Percentiles rank a stretch among this genome's conserved stretches.
phyloP scores from a whole-genome alignment of 352 stramenopile species.

The Elongisporangium undulatum region DNA sequence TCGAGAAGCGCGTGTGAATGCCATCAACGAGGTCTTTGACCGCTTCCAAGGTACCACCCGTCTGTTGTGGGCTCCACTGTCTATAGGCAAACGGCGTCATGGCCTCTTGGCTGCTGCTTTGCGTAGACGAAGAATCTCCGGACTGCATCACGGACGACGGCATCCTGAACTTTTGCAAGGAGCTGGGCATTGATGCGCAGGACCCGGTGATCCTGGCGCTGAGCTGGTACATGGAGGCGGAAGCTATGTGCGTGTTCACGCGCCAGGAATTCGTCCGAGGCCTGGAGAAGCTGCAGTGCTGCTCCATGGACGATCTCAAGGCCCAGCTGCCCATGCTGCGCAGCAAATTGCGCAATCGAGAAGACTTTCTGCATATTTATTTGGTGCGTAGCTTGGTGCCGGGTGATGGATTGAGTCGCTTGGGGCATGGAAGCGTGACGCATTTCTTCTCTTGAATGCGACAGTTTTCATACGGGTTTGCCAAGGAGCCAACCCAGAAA shows the following conservation, averaged over 20 bases:
- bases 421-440: neutral
- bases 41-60: slow-evolving; percentile 51
- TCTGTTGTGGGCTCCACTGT: neutral
- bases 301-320: slow-evolving; percentile 49
- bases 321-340: slow-evolving; percentile 46
- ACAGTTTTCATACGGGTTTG: slow-evolving; percentile 80
- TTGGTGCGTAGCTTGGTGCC: slow-evolving; percentile 31
- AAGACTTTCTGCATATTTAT: slow-evolving; percentile 80
- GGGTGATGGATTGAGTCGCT: too few relatives aligned
- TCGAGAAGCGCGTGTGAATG: slow-evolving; percentile 20
- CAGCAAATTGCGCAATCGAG: slow-evolving; percentile 32
- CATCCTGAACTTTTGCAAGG: slow-evolving; percentile 67
- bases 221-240: slow-evolving; percentile 74
- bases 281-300: slow-evolving; percentile 65
- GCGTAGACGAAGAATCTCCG: slow-evolving; percentile 28
- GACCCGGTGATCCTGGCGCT: slow-evolving; percentile 79
- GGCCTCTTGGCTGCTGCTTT: neutral
- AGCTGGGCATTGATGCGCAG: slow-evolving; percentile 66
- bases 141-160: slow-evolving; percentile 78
- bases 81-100: neutral
- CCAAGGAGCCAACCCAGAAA: slow-evolving; percentile 82
- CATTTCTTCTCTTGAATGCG: neutral
- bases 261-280: slow-evolving; percentile 65
- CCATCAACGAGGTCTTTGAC: slow-evolving; percentile 57
- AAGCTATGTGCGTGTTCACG: slow-evolving; percentile 77